Conservation (phyloP, 805 yeast species). For the Ascoidea tarda region DNA sequence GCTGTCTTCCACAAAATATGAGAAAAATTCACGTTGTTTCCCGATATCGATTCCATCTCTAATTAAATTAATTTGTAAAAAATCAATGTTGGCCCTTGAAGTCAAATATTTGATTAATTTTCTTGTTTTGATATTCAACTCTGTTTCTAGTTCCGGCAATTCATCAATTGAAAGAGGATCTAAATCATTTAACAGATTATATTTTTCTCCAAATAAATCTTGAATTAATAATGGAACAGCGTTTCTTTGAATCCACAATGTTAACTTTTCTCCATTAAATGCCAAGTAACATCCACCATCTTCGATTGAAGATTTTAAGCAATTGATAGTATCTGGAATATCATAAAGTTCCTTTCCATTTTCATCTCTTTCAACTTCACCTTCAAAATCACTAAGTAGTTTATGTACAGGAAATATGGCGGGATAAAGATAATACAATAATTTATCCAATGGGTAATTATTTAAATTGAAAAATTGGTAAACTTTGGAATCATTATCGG, state of each 20-base stretch:
- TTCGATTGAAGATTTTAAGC: constrained; percentile 1
- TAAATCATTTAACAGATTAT: constrained; percentile 20
- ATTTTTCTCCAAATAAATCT: constrained; percentile 53
- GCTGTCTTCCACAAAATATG: constrained; percentile 63
- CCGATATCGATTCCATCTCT: constrained; percentile 53
- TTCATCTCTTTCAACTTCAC: constrained; percentile 10
- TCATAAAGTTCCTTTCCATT: constrained; percentile 12
- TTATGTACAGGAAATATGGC: constrained; percentile 62
- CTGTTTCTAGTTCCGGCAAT: constrained; percentile 59
- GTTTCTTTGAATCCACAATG: constrained; percentile 55
- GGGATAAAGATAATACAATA: constrained; percentile 66
- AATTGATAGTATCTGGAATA: constrained; percentile 12
- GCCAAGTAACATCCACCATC: constrained; percentile 48
- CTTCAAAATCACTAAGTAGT: constrained; percentile 22
- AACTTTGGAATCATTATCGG: constrained; percentile 44
- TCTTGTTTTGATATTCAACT: constrained; percentile 52
- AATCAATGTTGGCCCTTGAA: constrained; percentile 22
- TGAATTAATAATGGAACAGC: constrained; percentile 52
- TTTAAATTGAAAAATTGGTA: constrained; percentile 36
- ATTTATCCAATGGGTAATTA: constrained; percentile 36
- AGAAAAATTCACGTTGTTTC: constrained; percentile 34
- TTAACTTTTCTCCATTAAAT: constrained; percentile 49
- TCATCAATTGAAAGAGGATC: constrained; percentile 22
- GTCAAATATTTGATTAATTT: constrained; percentile 45
- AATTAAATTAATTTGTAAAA: constrained; percentile 40